These are phyloP conservation scores for Melastoma candidum DNA, from an alignment of 441 rosid species.

Conservation along the genomic window DNA sequence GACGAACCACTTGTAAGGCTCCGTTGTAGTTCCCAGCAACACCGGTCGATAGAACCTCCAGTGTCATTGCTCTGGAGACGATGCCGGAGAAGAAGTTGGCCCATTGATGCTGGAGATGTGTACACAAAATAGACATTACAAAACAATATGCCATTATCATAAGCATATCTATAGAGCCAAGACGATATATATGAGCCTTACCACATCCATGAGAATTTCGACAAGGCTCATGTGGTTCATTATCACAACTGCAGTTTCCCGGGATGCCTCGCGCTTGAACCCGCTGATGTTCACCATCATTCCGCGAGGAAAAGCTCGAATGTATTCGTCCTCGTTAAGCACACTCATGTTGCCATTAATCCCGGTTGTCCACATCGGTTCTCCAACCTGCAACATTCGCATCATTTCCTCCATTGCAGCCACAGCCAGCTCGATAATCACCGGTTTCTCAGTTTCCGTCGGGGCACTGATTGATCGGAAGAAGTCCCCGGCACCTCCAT, in stretches of 20 bases:
- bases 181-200: conserved; percentile 13
- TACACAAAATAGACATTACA: neutral
- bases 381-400: conserved; percentile 57
- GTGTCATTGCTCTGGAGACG: conserved; percentile 55
- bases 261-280: conserved; percentile 67
- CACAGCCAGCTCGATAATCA: conserved; percentile 68
- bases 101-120: conserved; percentile 56
- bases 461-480: conserved; percentile 54
- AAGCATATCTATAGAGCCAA: neutral
- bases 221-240: conserved; percentile 63
- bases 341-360: conserved; percentile 32
- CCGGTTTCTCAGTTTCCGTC: conserved; percentile 52
- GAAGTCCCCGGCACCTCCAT: conserved; percentile 50
- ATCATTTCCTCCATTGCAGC: conserved; percentile 86
- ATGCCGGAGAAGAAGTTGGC: conserved; percentile 61
- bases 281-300: conserved; percentile 53
- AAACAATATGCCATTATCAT: conserved; percentile 8
- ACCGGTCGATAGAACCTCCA: conserved; percentile 54
- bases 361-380: conserved; percentile 69
- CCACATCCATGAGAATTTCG: conserved; percentile 79
- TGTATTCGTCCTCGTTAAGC: conserved; percentile 63
- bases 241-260: conserved; percentile 48
- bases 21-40: conserved; percentile 63
- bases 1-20: conserved; percentile 82
- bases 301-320: conserved; percentile 40